Base-by-base conservation (phyloP, 179 eudicot species). In the Camellia oleifera region DNA sequence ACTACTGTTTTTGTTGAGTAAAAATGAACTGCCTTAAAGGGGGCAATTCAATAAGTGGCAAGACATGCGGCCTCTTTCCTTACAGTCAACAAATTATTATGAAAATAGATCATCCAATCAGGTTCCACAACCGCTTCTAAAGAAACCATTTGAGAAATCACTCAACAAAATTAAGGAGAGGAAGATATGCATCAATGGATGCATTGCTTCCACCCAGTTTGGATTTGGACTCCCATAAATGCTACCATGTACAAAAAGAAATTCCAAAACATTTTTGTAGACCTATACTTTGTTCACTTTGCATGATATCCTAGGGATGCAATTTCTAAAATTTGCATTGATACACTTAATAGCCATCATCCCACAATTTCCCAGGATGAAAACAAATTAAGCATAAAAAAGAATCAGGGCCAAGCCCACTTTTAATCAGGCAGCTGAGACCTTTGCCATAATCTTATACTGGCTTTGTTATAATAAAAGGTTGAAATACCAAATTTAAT, bases 361-460 rank as follows among this genome's bases (percentile, higher is more conserved):
- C 44, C 58, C 61, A 15, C 15, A 20, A 18, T 53, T 53, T 52
- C 61, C 75, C 52, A 20, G 32, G 61, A 72, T 52, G 61, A 48
- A 45, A n/a, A 10, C 72, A 45, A 4, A 3, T 69, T 15, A 17
- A 26, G 46, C 45, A 69, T 69, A 11, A 48, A 20, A 52, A 72
- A 23, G 42, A 20, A 52, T 53, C n/a, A 52, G 76, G 44, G 76
- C 9, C 57, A 50, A 72, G 44, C 15, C 40, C 32, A 8, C 14
- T n/a, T 67, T 17, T 23, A 69, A 69, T 69, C 73, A 69, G 56
- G 20, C 44, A 70, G 74, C n/a, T 5, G 50, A 69, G 74, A 46
- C 56, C 56, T 70, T 70, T 48, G 32, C 56, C 74, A 69, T 9
- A 69, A 69, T 69, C 73, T 45, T 17, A 69, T 23, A 44, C 73